Base-by-base conservation (phyloP, 2,329 filamentous ascomycete species). In the Nothopassalora personata region DNA sequence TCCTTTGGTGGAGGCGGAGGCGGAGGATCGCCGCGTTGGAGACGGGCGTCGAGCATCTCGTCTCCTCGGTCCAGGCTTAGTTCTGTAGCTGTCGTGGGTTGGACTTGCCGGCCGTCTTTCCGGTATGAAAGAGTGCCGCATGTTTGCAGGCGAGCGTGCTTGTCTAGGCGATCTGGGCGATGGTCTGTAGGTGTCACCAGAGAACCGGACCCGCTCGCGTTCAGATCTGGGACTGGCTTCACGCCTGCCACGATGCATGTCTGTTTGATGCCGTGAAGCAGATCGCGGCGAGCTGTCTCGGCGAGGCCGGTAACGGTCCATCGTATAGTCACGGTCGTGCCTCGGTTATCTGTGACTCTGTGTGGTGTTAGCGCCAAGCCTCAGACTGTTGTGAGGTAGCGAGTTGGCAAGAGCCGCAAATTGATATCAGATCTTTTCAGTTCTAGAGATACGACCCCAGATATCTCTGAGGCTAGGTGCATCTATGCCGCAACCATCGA, bases 341-440 rank as follows among this genome's bases (percentile, higher is more conserved):
- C 15, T 7, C n/a, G 13, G 18, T 7, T 4, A 7, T 15, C 39
- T 49, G n/a, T 49, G 46, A 28, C 6, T 30, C 19, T 49, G 46
- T n/a, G 23, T 28, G 19, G 8, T 13, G 19, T 49, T n/a, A 49
- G 46, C 46, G 28, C 11, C 46, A 10, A 5, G 15, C 6, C 7
- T 48, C 19, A 18, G 10, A 9, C 9, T 18, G 13, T 5, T 39
- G 36, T 39, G 46, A 23, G 11, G 3, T 18, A 48, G 10, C 19
- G 10, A 27, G 36, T 39, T 27, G 46, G 18, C 15, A 18, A n/a
- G 11, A 33, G 48, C 30, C 27, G n/a, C n/a, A n/a, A n/a, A n/a
- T 31, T 34, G 28, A 3, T 34, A 5, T 89, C 86, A 89, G 86
- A 82, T 89, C 86, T 89, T 89, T 88, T 88, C 85, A 88, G 85